Evolutionary conservation across 345 rosid species (phyloP).

Genomic region (Triadica sebifera): DNA sequence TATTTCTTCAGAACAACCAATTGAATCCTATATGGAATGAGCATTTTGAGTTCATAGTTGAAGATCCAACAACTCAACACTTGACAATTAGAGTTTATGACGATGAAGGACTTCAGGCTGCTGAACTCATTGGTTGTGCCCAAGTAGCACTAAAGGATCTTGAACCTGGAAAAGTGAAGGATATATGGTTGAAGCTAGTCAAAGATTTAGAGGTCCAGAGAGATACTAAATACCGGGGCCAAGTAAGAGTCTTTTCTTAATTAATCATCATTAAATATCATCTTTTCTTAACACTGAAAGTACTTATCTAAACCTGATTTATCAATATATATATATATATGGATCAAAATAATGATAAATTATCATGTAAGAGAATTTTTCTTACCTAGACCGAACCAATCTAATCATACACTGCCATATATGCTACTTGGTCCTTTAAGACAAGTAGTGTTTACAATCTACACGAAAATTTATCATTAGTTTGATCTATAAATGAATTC

Average conservation of each 20-base stretch:
- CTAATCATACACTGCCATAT: too few species aligned
- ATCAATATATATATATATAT: too few species aligned
- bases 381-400: too few species aligned
- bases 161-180: constrained; percentile 85
- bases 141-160: constrained; percentile 52
- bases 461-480: too few species aligned
- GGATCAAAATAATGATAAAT: too few species aligned
- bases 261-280: not conserved
- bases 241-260: constrained; percentile 36
- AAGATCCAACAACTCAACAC: constrained; percentile 74
- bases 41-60: constrained; percentile 75
- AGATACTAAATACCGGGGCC: constrained; percentile 81
- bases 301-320: too few species aligned
- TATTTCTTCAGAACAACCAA: constrained; percentile 55
- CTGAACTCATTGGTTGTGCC: constrained; percentile 79
- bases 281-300: not conserved
- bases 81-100: constrained; percentile 74
- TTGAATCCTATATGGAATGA: constrained; percentile 94
- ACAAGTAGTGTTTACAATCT: too few species aligned
- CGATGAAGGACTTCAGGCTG: constrained; percentile 82
- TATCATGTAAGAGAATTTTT: too few species aligned
- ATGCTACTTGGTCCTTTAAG: too few species aligned
- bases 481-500: too few species aligned
- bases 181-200: constrained; percentile 72
- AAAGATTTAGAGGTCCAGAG: constrained; percentile 84